Evolutionary conservation across 345 rosid species (phyloP), one percentile per base, ranked within the genome.

Genomic region (Diplotaxis tenuifolia): DNA sequence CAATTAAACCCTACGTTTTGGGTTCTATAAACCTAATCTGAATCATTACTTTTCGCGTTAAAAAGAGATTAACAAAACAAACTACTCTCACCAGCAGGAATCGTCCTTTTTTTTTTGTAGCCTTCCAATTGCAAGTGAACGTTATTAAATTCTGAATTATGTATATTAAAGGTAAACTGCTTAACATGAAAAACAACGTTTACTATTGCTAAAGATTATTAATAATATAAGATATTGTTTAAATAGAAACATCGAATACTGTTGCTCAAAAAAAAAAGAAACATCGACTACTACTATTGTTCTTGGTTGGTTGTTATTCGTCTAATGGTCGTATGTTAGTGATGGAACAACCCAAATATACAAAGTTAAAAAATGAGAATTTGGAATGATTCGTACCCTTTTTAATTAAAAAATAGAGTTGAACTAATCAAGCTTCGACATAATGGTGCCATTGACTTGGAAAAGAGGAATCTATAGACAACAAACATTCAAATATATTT

Each of bases 331-430:
- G 7, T 36, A 11, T n/a, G 22, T 54, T 53, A 54, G 29, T 54
- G 63, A 38, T 63, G 56, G 69, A 52, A 62, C 75, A 72, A 52
- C 53, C 15, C 55, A 16, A 8, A 12, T 54, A 38, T 18, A 11
- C 12, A 31, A 53, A 63, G 27, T 32, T 62, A 36, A 52, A 62
- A 21, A 36, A 36, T 34, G 15, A 32, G 15, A 23, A 36, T 36
- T 53, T 72, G 38, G 68, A 62, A 72, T 53, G 52, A 52, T 72
- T 62, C 68, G 14, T 23, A 72, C 70, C 22, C 15, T 38, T 45
- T 28, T 20, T 7, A 55, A 72, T 53, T 54, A 1, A 23, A 63
- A 72, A 53, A 6, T 25, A 54, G 15, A 22, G 25, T 11, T 52
- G 32, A 54, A 21, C 11, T 42, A 68, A 9, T 54, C 45, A 5